Base-by-base conservation (phyloP, 176 grass and related monocot species). In the Poa annua region DNA sequence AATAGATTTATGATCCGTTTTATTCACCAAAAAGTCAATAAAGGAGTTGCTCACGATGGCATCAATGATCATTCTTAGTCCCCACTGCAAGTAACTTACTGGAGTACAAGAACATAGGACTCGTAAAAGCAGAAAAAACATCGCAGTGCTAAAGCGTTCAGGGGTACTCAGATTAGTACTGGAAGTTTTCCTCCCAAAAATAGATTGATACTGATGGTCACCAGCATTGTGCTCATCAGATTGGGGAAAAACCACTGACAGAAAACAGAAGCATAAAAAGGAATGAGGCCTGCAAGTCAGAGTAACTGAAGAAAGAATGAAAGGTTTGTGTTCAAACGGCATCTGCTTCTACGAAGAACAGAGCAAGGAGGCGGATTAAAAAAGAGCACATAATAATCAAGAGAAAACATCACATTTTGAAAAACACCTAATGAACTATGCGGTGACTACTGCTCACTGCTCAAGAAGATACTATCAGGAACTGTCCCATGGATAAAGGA, bases 81-180 rank as follows among this genome's bases (percentile, higher is more conserved):
- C 57, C 62, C 0, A 34, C 54, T 15, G 36, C 29, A 34, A 35
- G 41, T 78, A 86, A 20, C 29, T 12, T 49, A 39, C 0, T 20
- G 7, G 7, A 71, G 19, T 2, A 42, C 49, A 51, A 69, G 13
- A 74, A 57, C 56, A n/a, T 66, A 17, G 24, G 57, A 79, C 83
- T 89, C 34, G 29, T 1, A 90, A 80, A 80, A 60, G 25, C 48
- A 20, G 25, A 48, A n/a, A 85, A 66, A 67, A 66, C 41, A 50
- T 59, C 11, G 24, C 13, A 13, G 35, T 8, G 10, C 8, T 20
- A 52, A 73, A 78, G 62, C 12, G 51, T 34, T 53, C 63, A 13
- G 11, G 12, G 14, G 38, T 1, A 20, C 51, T 33, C 45, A 39
- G 71, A 85, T 55, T 36, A 76, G 45, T 19, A 7, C 71, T 54